phyloP scores from a whole-genome alignment of 2,329 filamentous ascomycete species.

The Phialemonium atrogriseum region DNA sequence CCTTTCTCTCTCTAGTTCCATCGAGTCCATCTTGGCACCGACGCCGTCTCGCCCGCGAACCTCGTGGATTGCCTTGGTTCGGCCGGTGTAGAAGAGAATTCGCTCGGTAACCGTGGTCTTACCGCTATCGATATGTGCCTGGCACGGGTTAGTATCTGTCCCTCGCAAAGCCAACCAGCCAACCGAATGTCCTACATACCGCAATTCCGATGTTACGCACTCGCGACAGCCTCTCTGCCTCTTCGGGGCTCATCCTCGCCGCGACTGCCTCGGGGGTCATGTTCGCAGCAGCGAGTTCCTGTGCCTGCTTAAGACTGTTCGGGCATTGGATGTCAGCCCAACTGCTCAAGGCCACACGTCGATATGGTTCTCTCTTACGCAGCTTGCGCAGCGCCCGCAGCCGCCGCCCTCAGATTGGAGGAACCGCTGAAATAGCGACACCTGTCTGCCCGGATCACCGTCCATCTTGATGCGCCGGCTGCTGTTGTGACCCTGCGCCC shows the following conservation, averaged over 20 bases:
- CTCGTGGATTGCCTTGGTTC: constrained; percentile 95
- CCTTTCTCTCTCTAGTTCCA: constrained; percentile 97
- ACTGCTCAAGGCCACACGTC: too few species aligned
- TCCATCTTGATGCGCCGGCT: constrained; percentile 20
- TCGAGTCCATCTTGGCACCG: constrained; percentile 99
- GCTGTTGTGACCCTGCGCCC: too few species aligned
- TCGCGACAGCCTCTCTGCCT: constrained; percentile 67
- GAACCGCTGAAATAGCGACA: constrained; percentile 31
- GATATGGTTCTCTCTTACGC: too few species aligned
- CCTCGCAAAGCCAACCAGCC: not conserved
- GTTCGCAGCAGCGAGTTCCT: constrained; percentile 40
- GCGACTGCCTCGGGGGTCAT: constrained; percentile 56
- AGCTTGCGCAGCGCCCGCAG: constrained; percentile 25
- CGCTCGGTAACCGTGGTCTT: constrained; percentile 96
- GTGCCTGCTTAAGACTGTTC: constrained; percentile 40
- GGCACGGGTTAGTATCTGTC: constrained; percentile 8
- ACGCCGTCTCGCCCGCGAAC: constrained; percentile 91
- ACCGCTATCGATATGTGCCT: constrained; percentile 97
- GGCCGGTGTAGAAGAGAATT: constrained; percentile 95
- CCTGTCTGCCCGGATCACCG: constrained; percentile 21
- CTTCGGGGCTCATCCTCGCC: constrained; percentile 71
- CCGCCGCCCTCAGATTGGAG: constrained; percentile 22
- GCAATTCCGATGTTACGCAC: constrained; percentile 98
- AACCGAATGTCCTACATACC: constrained; percentile 41
- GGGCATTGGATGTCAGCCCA: not conserved